Conservation (phyloP, 345 rosid genomes). For the Raphanus sativus region DNA sequence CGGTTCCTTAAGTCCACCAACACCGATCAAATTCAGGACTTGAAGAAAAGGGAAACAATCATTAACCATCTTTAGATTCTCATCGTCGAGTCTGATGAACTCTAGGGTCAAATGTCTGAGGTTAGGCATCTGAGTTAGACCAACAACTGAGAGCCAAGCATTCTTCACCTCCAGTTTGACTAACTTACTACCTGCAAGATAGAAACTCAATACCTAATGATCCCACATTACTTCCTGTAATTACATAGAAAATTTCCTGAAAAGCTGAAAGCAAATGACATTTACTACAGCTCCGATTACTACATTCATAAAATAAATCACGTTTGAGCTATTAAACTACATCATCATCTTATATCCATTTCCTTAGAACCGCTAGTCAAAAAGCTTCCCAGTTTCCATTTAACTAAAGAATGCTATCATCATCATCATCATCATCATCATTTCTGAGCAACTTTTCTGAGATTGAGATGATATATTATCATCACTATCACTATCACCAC, state of each 20-base stretch:
- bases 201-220: neutral
- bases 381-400: too few relatives aligned
- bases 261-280: neutral
- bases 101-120: constrained; percentile 67
- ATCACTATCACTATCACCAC: neutral
- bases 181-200: constrained; percentile 52
- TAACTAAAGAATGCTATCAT: too few relatives aligned
- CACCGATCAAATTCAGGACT: constrained; percentile 65
- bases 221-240: neutral
- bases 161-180: constrained; percentile 63
- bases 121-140: constrained; percentile 50
- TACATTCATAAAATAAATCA: neutral
- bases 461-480: too few relatives aligned
- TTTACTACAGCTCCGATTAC: neutral
- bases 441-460: neutral
- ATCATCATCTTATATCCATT: too few relatives aligned
- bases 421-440: neutral
- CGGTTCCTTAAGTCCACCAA: constrained; percentile 77
- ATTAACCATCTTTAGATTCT: constrained; percentile 56
- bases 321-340: neutral
- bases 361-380: too few relatives aligned
- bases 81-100: constrained; percentile 69
- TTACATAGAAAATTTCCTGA: neutral
- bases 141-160: constrained; percentile 75
- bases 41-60: constrained; percentile 61